Evolutionary conservation across 202 grass and related monocot genomes (phyloP).

Genomic region (Bolboschoenoplectus hybrid): DNA sequence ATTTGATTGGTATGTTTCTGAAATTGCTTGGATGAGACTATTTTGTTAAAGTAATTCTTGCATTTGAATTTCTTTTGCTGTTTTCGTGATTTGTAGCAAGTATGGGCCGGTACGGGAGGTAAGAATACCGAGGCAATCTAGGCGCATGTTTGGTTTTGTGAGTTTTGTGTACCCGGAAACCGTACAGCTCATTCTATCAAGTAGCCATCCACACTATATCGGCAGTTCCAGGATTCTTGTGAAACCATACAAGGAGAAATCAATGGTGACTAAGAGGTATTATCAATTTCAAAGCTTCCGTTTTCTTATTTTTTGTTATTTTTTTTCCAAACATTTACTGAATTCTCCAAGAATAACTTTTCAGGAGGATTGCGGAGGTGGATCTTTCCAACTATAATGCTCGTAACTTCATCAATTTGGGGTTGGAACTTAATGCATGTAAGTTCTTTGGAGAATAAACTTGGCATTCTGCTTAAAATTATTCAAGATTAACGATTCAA

Average conservation of each 20-base stretch:
- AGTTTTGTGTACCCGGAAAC: slow-evolving; percentile 79
- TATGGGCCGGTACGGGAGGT: slow-evolving; percentile 76
- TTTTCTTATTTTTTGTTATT: neutral
- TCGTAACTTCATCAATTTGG: slow-evolving; percentile 19
- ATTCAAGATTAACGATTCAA: neutral
- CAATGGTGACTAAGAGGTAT: slow-evolving; percentile 68
- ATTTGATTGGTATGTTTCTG: neutral
- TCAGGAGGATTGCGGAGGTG: slow-evolving; percentile 15
- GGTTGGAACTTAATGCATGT: neutral
- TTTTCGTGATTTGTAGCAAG: slow-evolving; percentile 48
- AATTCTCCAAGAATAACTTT: neutral
- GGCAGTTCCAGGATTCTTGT: slow-evolving; percentile 70
- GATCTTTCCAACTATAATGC: slow-evolving; percentile 24
- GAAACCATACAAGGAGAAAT: slow-evolving; percentile 84
- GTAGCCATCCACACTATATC: slow-evolving; percentile 76
- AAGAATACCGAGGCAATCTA: slow-evolving; percentile 82
- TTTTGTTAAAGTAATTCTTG: neutral
- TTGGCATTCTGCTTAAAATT: neutral
- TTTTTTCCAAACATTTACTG: slow-evolving; percentile 2
- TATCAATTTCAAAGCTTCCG: slow-evolving; percentile 9
- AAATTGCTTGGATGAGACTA: neutral
- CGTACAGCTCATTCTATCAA: slow-evolving; percentile 60
- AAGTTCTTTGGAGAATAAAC: neutral
- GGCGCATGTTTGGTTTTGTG: slow-evolving; percentile 94
- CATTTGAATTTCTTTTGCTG: neutral